Base-by-base conservation (phyloP, 768 basidiomycete genomes). In the Xerocomellus dryophilus region DNA sequence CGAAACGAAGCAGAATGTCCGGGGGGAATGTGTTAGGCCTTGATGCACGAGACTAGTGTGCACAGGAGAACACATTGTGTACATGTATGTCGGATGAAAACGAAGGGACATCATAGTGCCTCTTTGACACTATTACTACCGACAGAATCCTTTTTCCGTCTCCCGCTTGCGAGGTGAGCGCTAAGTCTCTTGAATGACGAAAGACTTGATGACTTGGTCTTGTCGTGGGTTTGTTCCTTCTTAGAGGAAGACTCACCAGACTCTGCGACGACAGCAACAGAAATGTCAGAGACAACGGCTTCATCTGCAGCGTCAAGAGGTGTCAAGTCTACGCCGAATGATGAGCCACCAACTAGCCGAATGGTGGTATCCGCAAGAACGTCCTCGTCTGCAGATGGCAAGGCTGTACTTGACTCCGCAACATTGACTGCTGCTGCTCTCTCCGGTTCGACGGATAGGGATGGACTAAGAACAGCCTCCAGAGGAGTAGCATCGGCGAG, bases 171-270 rank as follows among this genome's bases (percentile, higher is more conserved):
- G 27, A 73, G 52, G 41, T 62, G 66, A 40, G 75, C 69, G 43
- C 80, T 78, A 23, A 85, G 63, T 62, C 79, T 80, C 71, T 83
- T 86, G 57, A 85, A 68, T 42, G 81, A 74, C 42, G 83, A 72
- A 45, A 81, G 74, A 65, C 83, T 84, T 29, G 70, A 61, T 66
- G 66, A 56, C 52, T 77, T 82, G 55, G 75, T 80, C 73, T 82
- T 85, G 68, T 74, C 79, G 36, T 80, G 80, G 39, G 78, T 64
- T 50, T 53, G 59, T 29, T 52, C 69, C 61, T 77, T 76, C 52
- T 65, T 67, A 31, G 51, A 7, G n/a, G 46, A 39, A 12, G 56
- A 43, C 23, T 50, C 58, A 1, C 57, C 65, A 7, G 78, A 71
- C 20, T 66, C 69, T 34, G 67, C 68, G 8, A 75, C 74, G 27